These are phyloP conservation scores for Cyclanthera cordifolia DNA, from an alignment of 306 rosid species.

Conservation along the genomic window DNA sequence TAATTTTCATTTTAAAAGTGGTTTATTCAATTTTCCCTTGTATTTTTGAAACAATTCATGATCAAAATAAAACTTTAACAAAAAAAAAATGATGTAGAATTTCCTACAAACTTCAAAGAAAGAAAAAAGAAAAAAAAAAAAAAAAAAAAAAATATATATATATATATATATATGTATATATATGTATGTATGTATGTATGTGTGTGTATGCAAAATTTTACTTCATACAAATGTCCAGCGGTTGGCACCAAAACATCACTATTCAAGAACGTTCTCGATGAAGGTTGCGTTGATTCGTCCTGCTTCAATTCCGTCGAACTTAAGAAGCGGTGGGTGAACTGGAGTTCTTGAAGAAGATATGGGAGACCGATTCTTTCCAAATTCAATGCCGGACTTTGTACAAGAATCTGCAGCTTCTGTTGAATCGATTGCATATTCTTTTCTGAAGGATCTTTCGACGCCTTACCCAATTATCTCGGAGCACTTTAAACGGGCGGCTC, in stretches of 20 bases:
- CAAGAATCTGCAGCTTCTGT: constrained; percentile 33
- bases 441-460: constrained; percentile 42
- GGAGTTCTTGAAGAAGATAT: constrained; percentile 15
- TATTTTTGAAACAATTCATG: too few relatives aligned
- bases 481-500: constrained; percentile 58
- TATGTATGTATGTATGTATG: too few relatives aligned
- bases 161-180: too few relatives aligned
- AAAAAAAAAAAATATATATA: too few relatives aligned
- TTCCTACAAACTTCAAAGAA: too few relatives aligned
- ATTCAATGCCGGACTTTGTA: constrained; percentile 45
- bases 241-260: background rate
- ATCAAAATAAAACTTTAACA: too few relatives aligned
- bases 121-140: too few relatives aligned
- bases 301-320: background rate
- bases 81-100: too few relatives aligned
- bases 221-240: background rate
- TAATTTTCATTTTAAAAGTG: too few relatives aligned
- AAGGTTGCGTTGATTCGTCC: background rate
- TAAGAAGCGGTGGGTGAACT: background rate
- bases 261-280: background rate
- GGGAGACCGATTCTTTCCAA: constrained; percentile 58
- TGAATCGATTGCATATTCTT: constrained; percentile 31
- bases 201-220: too few relatives aligned
- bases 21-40: too few relatives aligned
- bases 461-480: constrained; percentile 44